Evolutionary conservation across 2,329 filamentous ascomycete genomes (phyloP).

Genomic region (Leptodontidium sp.): DNA sequence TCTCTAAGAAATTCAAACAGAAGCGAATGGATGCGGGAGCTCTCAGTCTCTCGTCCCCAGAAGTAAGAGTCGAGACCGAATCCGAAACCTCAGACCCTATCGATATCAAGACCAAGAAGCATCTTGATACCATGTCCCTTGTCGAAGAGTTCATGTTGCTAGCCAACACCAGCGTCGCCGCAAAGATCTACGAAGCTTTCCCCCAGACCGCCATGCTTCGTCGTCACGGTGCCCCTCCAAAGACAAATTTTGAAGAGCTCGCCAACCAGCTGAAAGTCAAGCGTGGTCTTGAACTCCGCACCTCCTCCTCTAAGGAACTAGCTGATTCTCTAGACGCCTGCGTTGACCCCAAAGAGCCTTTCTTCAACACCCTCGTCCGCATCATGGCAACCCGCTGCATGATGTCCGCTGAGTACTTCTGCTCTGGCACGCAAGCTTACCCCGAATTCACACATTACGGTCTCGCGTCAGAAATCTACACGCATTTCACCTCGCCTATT

Average conservation of each 20-base stretch:
- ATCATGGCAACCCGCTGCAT: slow-evolving; percentile 99
- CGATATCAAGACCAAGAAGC: slow-evolving; percentile 93
- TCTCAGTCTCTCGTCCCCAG: slow-evolving; percentile 94
- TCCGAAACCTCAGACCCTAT: slow-evolving; percentile 96
- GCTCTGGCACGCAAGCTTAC: slow-evolving; percentile 89
- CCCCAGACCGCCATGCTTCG: slow-evolving; percentile 94
- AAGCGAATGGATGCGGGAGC: slow-evolving; percentile 97
- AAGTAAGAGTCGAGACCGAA: slow-evolving; percentile 94
- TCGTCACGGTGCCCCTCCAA: slow-evolving; percentile 89
- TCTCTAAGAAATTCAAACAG: slow-evolving; percentile 92
- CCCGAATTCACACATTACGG: slow-evolving; percentile 98
- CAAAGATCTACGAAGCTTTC: slow-evolving; percentile 89
- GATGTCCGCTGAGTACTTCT: slow-evolving; percentile 99
- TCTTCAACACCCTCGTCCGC: slow-evolving; percentile 98
- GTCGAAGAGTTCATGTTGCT: slow-evolving; percentile 99
- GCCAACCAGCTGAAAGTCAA: slow-evolving; percentile 90
- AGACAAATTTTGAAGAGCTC: slow-evolving; percentile 96
- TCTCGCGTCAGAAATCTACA: slow-evolving; percentile 95
- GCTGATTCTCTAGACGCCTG: slow-evolving; percentile 91
- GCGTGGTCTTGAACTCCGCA: slow-evolving; percentile 78
- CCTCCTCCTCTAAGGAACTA: slow-evolving; percentile 89
- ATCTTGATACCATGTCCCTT: slow-evolving; percentile 94
- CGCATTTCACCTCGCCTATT: slow-evolving; percentile 97
- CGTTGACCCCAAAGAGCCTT: slow-evolving; percentile 80
- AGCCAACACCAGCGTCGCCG: slow-evolving; percentile 93